Evolutionary conservation across 2,329 filamentous ascomycete species (phyloP), one percentile per base, ranked within the genome.

Genomic region (Cadophora malorum): DNA sequence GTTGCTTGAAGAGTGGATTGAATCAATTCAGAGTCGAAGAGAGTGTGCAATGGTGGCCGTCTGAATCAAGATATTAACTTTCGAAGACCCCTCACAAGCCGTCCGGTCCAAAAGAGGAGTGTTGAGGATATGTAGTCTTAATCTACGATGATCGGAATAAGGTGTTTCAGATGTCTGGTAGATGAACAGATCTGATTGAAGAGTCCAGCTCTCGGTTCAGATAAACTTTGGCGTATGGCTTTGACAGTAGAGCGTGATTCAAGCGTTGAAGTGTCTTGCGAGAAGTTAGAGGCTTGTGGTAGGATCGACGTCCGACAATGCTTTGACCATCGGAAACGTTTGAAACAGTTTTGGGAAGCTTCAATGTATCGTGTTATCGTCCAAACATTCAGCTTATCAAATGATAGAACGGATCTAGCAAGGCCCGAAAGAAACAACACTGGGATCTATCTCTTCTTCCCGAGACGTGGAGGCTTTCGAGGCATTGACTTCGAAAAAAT

Each of bases 251-350:
- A 63, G 63, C 66, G 60, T 69, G 72, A 68, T 71, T 68, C 70
- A 66, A 69, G 69, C 68, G 69, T 71, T 62, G 56, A 67, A 65
- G 60, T 38, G 64, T 70, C 68, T 74, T 75, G 72, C 71, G 68
- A 74, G 68, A 41, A 47, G 68, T 59, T 63, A 69, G 70, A 73
- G 69, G 67, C 65, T 73, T 73, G 67, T 69, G 68, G 70, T 66
- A 68, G 56, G 71, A 75, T 74, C 68, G 71, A 75, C 67, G 66
- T 75, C 70, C 71, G 72, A 76, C 70, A 74, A 74, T 76, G 76
- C 76, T 75, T 76, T 76, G 75, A 78, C 76, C 69, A 73, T 72
- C 71, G 70, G 75, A 74, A 74, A 75, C 72, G 67, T 70, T 75
- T 73, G 74, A 76, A 77, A 77, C 74, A 74, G 68, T 72, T 67